Conservation (phyloP, 257 asterid species). For the Solanum chaucha region DNA sequence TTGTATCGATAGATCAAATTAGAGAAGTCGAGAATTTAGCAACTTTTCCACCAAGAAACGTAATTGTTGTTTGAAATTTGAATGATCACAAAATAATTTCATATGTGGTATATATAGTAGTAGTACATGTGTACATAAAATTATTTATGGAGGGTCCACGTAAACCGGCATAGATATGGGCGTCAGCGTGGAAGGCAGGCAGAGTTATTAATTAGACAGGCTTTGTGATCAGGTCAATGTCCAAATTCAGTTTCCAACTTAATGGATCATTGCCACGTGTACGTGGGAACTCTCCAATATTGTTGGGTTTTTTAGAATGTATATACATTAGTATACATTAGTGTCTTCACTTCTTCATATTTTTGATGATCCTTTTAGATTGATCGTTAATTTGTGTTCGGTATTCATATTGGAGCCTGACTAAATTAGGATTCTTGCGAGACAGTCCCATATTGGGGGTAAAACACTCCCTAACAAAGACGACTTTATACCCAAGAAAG, state of each 20-base stretch:
- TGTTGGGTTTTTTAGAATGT: no score
- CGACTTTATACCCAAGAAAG: fast-evolving
- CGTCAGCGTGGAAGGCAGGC: neutral
- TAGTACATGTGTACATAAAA: neutral
- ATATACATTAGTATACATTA: no score
- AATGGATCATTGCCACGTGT: neutral
- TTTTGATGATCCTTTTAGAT: no score
- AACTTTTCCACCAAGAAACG: neutral
- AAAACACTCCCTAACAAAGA: no score
- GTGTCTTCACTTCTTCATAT: no score
- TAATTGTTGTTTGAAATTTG: neutral
- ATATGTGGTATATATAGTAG: neutral
- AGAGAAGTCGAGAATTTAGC: neutral
- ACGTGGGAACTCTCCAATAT: neutral
- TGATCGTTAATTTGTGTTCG: no score
- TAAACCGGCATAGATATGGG: neutral
- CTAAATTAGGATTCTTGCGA: no score
- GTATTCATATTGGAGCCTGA: fast-evolving
- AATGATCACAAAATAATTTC: neutral
- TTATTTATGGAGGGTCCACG: neutral
- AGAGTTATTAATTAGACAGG: neutral
- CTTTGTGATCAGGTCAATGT: neutral
- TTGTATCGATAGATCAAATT: neutral
- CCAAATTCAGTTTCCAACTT: neutral
- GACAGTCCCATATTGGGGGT: fast-evolving